Evolutionary conservation across 345 rosid species (phyloP), one percentile per base, ranked within the genome.

Genomic region (Viola odorata): DNA sequence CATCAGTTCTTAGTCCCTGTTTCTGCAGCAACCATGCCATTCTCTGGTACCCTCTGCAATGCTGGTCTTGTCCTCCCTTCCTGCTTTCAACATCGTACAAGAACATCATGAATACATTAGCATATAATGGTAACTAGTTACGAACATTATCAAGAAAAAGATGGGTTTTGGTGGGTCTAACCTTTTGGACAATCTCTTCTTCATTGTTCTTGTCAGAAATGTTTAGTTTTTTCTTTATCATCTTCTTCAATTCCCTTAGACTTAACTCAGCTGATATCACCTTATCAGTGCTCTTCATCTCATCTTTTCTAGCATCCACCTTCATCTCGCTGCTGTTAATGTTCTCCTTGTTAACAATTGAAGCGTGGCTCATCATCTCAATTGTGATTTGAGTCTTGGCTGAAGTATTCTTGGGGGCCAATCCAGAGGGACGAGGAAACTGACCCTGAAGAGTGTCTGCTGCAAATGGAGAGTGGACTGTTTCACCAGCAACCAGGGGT

Each of bases 181-280:
- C 74, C 71, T 71, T 67, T 5, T 14, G 3, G 45, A 0, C 37
- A 32, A 48, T 32, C 8, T 52, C 8, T 13, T 41, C 73, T 15
- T 54, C 75, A 14, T 62, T 40, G 50, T 62, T 54, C 63, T 45
- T 72, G 55, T 58, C 62, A 5, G 38, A 8, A 41, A 77, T 54
- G 52, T 60, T 8, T 10, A 82, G 77, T 10, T 57, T 44, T 11
- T 82, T 65, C 59, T 66, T 73, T 55, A 79, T 45, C 81, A 64
- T 41, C 80, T 80, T 85, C 37, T 36, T 69, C 60, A 87, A 73
- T 61, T 64, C 39, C 70, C 88, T 83, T 32, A 78, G 16, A 63
- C 95, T 87, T 60, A 45, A 45, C 0, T 51, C 71, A 17, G 62
- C 60, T 32, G 75, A 62, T 15, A 49, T 42, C 48, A 49, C 58